Evolutionary conservation across 441 rosid genomes (phyloP), one percentile per base, ranked within the genome.

Genomic region (Isatis lusitanica): DNA sequence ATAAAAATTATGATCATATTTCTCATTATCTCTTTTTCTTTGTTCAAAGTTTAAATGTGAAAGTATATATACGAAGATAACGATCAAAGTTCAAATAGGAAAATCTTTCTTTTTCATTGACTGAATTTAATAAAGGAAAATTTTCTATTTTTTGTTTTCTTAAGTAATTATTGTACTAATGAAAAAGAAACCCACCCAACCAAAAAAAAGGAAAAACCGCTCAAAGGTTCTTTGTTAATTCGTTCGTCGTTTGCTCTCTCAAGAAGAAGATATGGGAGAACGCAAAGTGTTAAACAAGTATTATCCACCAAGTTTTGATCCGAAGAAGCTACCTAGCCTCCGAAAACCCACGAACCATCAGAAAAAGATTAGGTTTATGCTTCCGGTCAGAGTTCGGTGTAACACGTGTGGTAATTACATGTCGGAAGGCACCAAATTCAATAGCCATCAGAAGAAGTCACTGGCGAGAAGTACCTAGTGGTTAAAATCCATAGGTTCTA

Each of bases 271-370:
- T 28, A 46, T 31, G 43, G 56, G 55, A 64, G 43, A 64, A 64
- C 42, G 69, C 42, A 67, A 67, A 67, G 9, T 3, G 51, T 36
- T 24, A 21, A 66, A 66, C 70, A 66, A 66, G 48, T 66, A 66
- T 36, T 0, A 1, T 21, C 2, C 70, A 36, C 70, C 70, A 8
- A 18, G 18, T 36, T 66, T 66, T 24, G 36, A 66, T 50, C 60
- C 48, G 4, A 36, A 21, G 55, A 50, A 50, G 7, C 18, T 50
- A 52, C 57, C 35, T 21, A 59, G 48, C 13, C 15, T 50, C 15
- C 24, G 0, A 2, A 51, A 36, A 66, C 35, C 35, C 15, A 52
- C 24, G 16, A 52, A 52, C 57, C 57, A 52, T 3, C 70, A 66
- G 33, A 50, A 66, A 9, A 66, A 66, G 18, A 62, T 62, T 62